Evolutionary conservation across 2,329 filamentous ascomycete species (phyloP), one percentile per base, ranked within the genome.

Genomic region (Byssochlamys sp.): DNA sequence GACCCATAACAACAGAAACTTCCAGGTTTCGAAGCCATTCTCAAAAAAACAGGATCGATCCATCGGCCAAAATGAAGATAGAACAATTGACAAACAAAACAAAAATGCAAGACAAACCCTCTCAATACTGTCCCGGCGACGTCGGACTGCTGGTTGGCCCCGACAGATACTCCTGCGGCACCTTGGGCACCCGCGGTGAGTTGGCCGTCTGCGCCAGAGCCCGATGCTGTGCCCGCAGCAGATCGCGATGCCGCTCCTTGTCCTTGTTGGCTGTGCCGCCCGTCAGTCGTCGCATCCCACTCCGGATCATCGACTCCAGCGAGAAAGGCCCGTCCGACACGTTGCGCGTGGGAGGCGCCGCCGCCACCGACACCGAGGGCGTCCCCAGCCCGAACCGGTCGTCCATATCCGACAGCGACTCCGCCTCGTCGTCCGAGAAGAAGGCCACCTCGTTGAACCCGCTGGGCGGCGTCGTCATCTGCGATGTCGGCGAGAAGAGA

Each of bases 331-430:
- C 71, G 27, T 75, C 75, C 0, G 69, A 69, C n/a, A 63, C 69
- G 58, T 66, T 73, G 56, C 67, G 72, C 49, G 66, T 59, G 58
- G 66, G 69, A 6, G 62, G 61, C 62, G 58, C 55, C 59, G 62
- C 50, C 59, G 62, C 11, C 63, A 57, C 56, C 25, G 63, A 57
- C 4, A 65, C 62, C 50, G 66, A 53, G 33, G 64, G 59, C 55
- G 66, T 63, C 57, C 64, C 65, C 57, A 62, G 62, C 11, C 63
- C 52, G 55, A 73, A 64, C 56, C 86, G 85, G 63, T 95, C 91
- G 62, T 90, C 86, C 0, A 88, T 84, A 70, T 96, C 92, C 0
- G 90, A 95, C 63, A 92, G 87, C 0, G 88, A 81, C 55, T 88
- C 89, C 49, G 89, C 86, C 50, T 96, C 91, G 58, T 95, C 90